Evolutionary conservation across 352 stramenopile genomes (phyloP).

Genomic region (Globisporangium emineosum): DNA sequence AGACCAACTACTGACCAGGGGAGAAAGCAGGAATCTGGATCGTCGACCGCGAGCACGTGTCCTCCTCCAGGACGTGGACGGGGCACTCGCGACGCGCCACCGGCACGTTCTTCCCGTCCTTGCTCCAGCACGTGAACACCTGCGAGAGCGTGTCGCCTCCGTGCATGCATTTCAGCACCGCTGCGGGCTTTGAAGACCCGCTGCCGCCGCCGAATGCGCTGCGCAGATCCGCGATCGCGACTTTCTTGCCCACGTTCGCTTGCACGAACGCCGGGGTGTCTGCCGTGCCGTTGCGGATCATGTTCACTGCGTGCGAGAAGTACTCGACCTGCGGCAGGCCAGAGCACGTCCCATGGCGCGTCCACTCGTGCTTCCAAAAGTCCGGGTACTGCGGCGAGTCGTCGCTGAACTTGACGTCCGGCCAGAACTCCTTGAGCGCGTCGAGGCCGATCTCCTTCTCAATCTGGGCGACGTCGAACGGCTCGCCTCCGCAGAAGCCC

Average conservation of each 20-base stretch:
- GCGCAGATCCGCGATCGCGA: slow-evolving; percentile 47
- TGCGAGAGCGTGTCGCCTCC: slow-evolving; percentile 55
- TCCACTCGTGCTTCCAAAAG: slow-evolving; percentile 95
- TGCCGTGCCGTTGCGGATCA: slow-evolving; percentile 71
- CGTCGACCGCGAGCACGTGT: slow-evolving; percentile 53
- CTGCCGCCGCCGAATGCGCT: slow-evolving; percentile 28
- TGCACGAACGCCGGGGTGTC: slow-evolving; percentile 62
- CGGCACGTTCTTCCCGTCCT: slow-evolving; percentile 50
- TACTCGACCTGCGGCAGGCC: slow-evolving; percentile 82
- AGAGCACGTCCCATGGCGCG: slow-evolving; percentile 91
- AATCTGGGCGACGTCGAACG: slow-evolving; percentile 64
- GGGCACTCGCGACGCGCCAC: slow-evolving; percentile 55
- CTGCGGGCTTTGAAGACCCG: slow-evolving; percentile 16
- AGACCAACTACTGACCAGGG: neutral
- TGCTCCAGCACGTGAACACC: slow-evolving; percentile 82
- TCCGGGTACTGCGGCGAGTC: slow-evolving; percentile 53
- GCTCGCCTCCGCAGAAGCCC: slow-evolving; percentile 65
- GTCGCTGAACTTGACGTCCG: slow-evolving; percentile 76
- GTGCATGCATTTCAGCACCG: slow-evolving; percentile 31
- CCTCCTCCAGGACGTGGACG: slow-evolving; percentile 59
- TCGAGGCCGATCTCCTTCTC: slow-evolving; percentile 67
- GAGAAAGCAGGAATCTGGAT: slow-evolving; percentile 59
- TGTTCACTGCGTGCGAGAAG: slow-evolving; percentile 78
- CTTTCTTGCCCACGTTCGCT: slow-evolving; percentile 46
- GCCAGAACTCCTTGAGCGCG: slow-evolving; percentile 78